These are phyloP conservation scores for Curvularia sp. DNA, from an alignment of 2,329 filamentous ascomycete species.

Conservation along the genomic window DNA sequence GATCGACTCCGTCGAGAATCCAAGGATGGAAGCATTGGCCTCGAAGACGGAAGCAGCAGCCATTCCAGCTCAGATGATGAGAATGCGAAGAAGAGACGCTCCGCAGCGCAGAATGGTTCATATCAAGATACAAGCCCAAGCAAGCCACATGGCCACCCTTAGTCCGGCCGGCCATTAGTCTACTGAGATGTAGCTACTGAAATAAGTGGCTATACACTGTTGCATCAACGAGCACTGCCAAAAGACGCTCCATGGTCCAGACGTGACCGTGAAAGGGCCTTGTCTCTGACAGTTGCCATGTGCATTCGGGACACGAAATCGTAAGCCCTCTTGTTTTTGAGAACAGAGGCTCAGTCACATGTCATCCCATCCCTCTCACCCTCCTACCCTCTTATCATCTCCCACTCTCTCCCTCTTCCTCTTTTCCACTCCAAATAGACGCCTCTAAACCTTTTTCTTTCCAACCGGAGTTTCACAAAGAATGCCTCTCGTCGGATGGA, in stretches of 20 bases:
- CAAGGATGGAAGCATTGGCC: conserved; percentile 50
- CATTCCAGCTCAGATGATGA: conserved; percentile 46
- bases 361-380: too few relatives aligned
- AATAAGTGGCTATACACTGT: neutral
- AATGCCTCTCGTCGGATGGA: neutral
- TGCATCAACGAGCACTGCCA: neutral
- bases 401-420: neutral
- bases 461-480: neutral
- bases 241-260: neutral
- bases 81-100: conserved; percentile 33
- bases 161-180: conserved; percentile 14
- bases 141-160: conserved; percentile 41
- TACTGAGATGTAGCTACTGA: conserved; percentile 1
- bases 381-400: neutral
- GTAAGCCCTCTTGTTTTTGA: conserved; percentile 1
- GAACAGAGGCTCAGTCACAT: neutral
- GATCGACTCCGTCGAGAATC: conserved; percentile 57
- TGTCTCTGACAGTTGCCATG: neutral
- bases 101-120: conserved; percentile 15
- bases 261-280: neutral
- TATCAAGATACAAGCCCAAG: conserved; percentile 24
- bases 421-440: neutral
- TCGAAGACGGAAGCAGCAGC: conserved; percentile 51
- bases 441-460: neutral
- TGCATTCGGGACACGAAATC: conserved; percentile 1